phyloP scores from a whole-genome alignment of 2,329 filamentous ascomycete species.

The Didymella segeticola region DNA sequence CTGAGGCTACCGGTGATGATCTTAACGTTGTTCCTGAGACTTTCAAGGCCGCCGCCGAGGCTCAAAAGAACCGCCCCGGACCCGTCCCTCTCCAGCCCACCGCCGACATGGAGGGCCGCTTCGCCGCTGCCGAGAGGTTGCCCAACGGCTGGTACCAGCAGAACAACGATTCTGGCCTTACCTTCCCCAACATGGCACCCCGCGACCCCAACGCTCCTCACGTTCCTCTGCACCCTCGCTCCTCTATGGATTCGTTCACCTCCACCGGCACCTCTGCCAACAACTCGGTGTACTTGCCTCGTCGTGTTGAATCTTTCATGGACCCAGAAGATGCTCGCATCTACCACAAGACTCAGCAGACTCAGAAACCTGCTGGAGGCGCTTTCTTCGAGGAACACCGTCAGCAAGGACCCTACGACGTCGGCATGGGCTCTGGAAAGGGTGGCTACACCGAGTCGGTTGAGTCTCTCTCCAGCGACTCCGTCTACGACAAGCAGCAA shows the following conservation, averaged over 20 bases:
- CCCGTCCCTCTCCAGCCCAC: constrained; percentile 74
- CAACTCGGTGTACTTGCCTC: constrained; percentile 70
- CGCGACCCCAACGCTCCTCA: constrained; percentile 56
- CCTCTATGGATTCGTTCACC: constrained; percentile 71
- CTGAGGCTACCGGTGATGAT: constrained; percentile 81
- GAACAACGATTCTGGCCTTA: constrained; percentile 70
- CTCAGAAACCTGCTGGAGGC: constrained; percentile 54
- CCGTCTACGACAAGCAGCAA: constrained; percentile 39
- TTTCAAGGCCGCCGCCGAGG: constrained; percentile 65
- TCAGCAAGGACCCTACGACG: constrained; percentile 35
- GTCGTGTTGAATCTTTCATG: constrained; percentile 77
- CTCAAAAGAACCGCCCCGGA: constrained; percentile 56
- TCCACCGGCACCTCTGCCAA: constrained; percentile 62
- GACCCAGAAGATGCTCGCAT: constrained; percentile 77
- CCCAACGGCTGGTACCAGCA: constrained; percentile 74
- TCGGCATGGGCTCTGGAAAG: constrained; percentile 33
- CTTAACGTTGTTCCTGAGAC: constrained; percentile 89
- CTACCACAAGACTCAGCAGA: constrained; percentile 70
- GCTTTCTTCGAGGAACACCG: constrained; percentile 49
- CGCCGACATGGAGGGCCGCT: constrained; percentile 77
- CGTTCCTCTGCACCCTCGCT: constrained; percentile 60
- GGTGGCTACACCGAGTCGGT: constrained; percentile 43
- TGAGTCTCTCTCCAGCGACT: constrained; percentile 47
- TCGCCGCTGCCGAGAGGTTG: constrained; percentile 73
- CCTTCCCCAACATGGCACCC: constrained; percentile 58